These are phyloP conservation scores for Botrytis aclada DNA, from an alignment of 2,329 filamentous ascomycete species.

Conservation along the genomic window DNA sequence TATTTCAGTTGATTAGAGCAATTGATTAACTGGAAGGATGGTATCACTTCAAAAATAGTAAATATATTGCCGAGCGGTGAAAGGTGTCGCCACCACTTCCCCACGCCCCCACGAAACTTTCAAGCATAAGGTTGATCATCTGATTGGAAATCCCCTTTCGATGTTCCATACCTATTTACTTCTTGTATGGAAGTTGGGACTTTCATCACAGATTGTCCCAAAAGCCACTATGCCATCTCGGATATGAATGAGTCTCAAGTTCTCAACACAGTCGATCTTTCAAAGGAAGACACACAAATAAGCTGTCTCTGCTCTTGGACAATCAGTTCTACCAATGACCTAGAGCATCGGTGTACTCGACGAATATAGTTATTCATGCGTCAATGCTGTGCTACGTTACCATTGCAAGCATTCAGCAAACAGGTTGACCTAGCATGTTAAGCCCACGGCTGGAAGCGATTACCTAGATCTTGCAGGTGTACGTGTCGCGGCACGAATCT, in stretches of 20 bases:
- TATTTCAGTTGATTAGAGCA: not conserved
- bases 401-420: not conserved
- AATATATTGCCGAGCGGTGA: constrained; percentile 12
- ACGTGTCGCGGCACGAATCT: not conserved
- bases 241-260: not conserved
- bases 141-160: not conserved
- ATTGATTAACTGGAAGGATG: not conserved
- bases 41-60: not conserved
- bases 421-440: not conserved
- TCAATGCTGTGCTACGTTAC: not conserved
- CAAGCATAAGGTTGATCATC: no score
- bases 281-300: not conserved
- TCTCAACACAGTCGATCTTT: not conserved
- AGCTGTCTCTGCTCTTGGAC: not conserved
- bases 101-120: not conserved
- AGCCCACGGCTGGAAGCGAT: not conserved
- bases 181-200: not conserved
- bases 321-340: not conserved
- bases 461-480: not conserved
- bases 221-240: not conserved
- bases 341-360: not conserved
- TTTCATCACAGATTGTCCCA: not conserved
- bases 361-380: constrained; percentile 2
- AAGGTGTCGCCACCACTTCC: not conserved
- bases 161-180: no score